Evolutionary conservation across 1,284 basidiomycete species (phyloP).

Genomic region (Cryptococcus hybrid): DNA sequence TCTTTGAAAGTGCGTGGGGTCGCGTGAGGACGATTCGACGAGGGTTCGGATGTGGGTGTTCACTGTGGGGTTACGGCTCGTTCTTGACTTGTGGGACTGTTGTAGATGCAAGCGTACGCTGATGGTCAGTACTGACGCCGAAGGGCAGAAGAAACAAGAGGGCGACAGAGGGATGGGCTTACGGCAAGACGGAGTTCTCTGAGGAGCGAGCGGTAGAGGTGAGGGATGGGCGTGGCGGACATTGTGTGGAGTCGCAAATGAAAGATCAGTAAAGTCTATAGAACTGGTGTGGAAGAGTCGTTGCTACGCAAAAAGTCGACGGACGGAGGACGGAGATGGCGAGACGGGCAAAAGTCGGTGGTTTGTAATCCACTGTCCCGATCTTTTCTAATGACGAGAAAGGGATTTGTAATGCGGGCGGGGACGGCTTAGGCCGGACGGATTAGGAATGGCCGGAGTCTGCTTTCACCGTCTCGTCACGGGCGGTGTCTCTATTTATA

Average conservation of each 20-base stretch:
- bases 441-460: too few relatives aligned
- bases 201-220: constrained; percentile 46
- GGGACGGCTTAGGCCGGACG: too few relatives aligned
- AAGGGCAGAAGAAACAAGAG: neutral
- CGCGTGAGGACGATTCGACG: constrained; percentile 42
- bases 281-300: too few relatives aligned
- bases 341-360: too few relatives aligned
- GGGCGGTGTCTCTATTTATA: too few relatives aligned
- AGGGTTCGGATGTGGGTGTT: constrained; percentile 60
- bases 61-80: constrained; percentile 54
- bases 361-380: too few relatives aligned
- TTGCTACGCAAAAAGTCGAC: too few relatives aligned
- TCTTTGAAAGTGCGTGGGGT: constrained; percentile 45
- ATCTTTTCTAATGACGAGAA: too few relatives aligned
- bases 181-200: constrained; percentile 47
- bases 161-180: constrained; percentile 14
- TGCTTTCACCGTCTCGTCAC: too few relatives aligned
- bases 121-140: constrained; percentile 5
- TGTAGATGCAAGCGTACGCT: constrained; percentile 8
- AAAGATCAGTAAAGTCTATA: neutral
- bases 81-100: constrained; percentile 55
- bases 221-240: constrained; percentile 19
- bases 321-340: too few relatives aligned
- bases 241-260: constrained; percentile 1
- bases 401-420: too few relatives aligned